Evolutionary conservation across 2,329 filamentous ascomycete genomes (phyloP).

Genomic region (Ophioceras dolichostomum): DNA sequence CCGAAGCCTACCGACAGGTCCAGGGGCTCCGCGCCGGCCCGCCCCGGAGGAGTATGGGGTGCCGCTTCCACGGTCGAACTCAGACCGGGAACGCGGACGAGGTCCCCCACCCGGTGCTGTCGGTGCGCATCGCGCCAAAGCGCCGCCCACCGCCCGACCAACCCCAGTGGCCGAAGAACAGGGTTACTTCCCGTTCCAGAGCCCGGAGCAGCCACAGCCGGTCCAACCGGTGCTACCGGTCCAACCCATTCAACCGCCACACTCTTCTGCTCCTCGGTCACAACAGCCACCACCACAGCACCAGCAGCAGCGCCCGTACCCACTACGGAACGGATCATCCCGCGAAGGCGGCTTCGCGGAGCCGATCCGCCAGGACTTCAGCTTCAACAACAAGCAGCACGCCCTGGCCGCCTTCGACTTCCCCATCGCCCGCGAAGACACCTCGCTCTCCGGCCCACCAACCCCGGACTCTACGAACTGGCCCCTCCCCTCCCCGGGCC

Average conservation of each 20-base stretch:
- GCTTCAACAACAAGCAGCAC: slow-evolving; percentile 4
- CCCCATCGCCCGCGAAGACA: background rate
- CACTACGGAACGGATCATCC: no score
- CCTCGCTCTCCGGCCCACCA: slow-evolving; percentile 1
- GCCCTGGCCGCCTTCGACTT: background rate
- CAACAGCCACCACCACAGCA: slow-evolving; percentile 3
- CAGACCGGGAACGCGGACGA: background rate
- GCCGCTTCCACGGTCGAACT: background rate
- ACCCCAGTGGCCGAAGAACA: background rate
- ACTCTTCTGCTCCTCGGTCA: background rate
- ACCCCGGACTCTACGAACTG: slow-evolving; percentile 8
- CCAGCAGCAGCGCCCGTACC: slow-evolving; percentile 10
- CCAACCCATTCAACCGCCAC: background rate
- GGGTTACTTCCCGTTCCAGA: background rate
- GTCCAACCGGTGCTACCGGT: background rate
- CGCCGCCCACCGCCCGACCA: no score
- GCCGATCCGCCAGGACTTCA: no score
- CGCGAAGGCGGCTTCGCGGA: no score
- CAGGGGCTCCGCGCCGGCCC: background rate
- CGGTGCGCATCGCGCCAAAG: background rate
- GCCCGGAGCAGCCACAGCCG: background rate
- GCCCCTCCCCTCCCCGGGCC: slow-evolving; percentile 7
- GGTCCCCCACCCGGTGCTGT: background rate
- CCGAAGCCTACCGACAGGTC: no score
- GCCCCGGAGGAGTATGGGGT: slow-evolving; percentile 1